These are phyloP conservation scores for Xylaria longipes DNA, from an alignment of 495 filamentous ascomycete species.

Conservation along the genomic window DNA sequence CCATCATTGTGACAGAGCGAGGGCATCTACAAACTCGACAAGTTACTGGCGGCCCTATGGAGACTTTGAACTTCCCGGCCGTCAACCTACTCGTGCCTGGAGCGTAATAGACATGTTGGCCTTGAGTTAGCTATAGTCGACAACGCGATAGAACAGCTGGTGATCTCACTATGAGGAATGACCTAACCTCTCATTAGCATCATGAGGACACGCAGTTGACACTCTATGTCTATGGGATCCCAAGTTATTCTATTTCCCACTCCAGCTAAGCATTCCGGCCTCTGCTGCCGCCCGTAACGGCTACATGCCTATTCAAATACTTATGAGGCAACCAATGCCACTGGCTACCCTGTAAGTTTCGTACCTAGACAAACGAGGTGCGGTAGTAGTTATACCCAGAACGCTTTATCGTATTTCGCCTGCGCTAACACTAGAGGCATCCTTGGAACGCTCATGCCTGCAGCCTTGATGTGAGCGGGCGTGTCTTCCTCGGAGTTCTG, in stretches of 20 bases:
- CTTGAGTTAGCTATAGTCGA: neutral
- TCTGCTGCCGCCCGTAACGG: neutral
- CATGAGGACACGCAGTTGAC: neutral
- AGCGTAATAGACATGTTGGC: conserved; percentile 36
- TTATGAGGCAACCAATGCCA: neutral
- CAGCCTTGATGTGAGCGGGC: neutral
- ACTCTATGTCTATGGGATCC: neutral
- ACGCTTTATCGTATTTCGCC: neutral
- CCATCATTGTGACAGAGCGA: conserved; percentile 49
- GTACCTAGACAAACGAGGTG: neutral
- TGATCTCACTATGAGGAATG: neutral
- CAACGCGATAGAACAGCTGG: conserved; percentile 33
- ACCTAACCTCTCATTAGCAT: too few relatives aligned
- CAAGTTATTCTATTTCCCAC: neutral
- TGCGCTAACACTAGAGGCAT: neutral
- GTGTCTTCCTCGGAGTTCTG: neutral
- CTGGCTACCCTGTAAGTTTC: conserved; percentile 34
- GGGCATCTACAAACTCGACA: neutral
- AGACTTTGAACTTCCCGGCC: neutral
- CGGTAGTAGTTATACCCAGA: too few relatives aligned
- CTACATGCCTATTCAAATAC: neutral
- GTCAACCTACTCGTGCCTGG: conserved; percentile 31
- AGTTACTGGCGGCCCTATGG: neutral
- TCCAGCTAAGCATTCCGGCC: too few relatives aligned
- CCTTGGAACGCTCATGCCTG: neutral